Evolutionary conservation across 805 yeast genomes (phyloP), one percentile per base, ranked within the genome.

Genomic region (Komagataella pseudopastoris): DNA sequence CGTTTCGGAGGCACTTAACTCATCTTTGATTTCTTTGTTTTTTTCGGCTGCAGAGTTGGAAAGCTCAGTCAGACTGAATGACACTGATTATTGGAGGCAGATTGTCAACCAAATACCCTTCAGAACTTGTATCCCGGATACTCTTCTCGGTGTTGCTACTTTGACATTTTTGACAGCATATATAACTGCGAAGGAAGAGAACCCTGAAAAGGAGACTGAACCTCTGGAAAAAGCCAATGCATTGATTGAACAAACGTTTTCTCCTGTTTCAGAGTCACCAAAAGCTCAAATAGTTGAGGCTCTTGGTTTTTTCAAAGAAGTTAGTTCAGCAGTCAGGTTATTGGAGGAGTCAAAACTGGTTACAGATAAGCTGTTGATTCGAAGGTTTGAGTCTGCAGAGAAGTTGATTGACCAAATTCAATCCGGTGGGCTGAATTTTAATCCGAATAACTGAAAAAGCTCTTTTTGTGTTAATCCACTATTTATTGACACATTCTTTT

Each of bases 61-160:
- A 30, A 30, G 39, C 39, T 30, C 39, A 30, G 80, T 77, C 49
- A 53, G 56, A 60, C 59, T 72, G 7, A 63, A 68, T 0, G 60
- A 68, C 4, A 77, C 74, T 55, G 55, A 60, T 16, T 74, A 76
- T 2, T 88, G 96, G 96, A 67, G 71, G 49, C 55, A 67, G 6
- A 64, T 88, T 47, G 76, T 78, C 2, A 58, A 66, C 10, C 71
- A 76, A 53, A 59, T 84, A 50, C 96, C 96, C 8, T 87, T 85
- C 59, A 75, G 71, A 53, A 63, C 61, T 23, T 69, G 70, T 46
- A 63, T 78, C 36, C 83, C 86, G 53, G 83, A 74, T 59, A 80
- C 88, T 1, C 68, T 85, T 12, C 62, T 81, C 58, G 91, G 86
- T 6, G 72, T 84, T 8, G 69, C 83, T 3, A 68, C 76, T 5